Base-by-base conservation (phyloP, 1,284 basidiomycete species). In the Neotropicomus parvogracilis region DNA sequence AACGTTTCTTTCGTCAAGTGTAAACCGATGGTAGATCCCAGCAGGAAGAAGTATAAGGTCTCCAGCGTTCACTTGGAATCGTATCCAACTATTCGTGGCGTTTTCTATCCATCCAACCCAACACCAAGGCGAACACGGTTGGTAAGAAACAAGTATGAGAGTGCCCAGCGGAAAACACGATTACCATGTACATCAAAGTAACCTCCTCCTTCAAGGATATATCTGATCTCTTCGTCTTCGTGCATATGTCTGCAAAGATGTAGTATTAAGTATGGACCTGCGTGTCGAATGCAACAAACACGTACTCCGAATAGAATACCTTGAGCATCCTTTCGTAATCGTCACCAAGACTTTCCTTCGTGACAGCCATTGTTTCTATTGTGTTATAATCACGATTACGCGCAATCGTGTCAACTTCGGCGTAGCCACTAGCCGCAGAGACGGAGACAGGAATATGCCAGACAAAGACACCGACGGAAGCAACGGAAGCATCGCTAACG, bases 171-270 rank as follows among this genome's bases (percentile, higher is more conserved):
- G 20, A 0, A 7, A 21, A 35, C 2, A 17, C 16, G 31, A 10
- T 77, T 52, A 85, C 86, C 84, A 51, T 88, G 77, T 28, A 92
- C 77, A 55, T 92, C 91, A 60, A 94, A 95, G 73, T 81, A 95
- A 0, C 90, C 91, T 35, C 80, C 82, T 13, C 92, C 91, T 0
- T 78, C 75, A 31, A 89, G 73, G 55, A 93, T 83, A 64, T 88
- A 95, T 11, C 91, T 76, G 57, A 94, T 93, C 69, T 94, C 91
- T 65, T 94, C 91, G 57, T 94, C 91, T 67, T 94, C 90, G 58
- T 93, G 91, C 70, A 94, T 77, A 59, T 93, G 90, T 60, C 87
- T 90, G 49, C 50, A 50, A 4, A 17, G 24, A 12, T 32, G 4
- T 17, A 3, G 16, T 10, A 11, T 39, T 41, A 16, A 46, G 24